Conservation (phyloP, 1,284 basidiomycete species). For the Heterobasidion occidentale region DNA sequence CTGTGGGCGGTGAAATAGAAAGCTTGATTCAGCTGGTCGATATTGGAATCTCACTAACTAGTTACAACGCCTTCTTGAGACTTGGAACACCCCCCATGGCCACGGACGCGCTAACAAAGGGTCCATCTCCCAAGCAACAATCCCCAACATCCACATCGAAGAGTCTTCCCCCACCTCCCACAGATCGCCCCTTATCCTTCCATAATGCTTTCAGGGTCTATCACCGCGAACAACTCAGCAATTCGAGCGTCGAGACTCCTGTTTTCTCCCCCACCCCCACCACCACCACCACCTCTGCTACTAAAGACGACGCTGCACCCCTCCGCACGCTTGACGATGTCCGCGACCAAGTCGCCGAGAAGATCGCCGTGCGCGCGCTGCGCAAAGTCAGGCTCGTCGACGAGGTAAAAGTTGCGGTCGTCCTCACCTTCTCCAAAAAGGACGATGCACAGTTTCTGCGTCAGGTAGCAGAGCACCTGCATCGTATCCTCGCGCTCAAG, state of each 20-base stretch:
- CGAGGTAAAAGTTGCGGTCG: conserved; percentile 47
- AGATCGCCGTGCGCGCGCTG: conserved; percentile 48
- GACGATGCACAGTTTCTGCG: conserved; percentile 47
- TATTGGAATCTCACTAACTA: too few relatives aligned
- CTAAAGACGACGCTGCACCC: not conserved
- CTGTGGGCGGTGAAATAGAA: too few relatives aligned
- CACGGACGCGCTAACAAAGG: not conserved
- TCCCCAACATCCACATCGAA: too few relatives aligned
- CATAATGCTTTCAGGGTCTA: not conserved
- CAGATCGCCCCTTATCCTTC: not conserved
- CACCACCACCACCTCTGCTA: not conserved
- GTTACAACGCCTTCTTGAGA: too few relatives aligned
- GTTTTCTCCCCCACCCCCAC: not conserved
- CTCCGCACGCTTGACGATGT: conserved; percentile 49
- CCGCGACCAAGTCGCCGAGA: conserved; percentile 51
- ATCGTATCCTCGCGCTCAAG: conserved; percentile 27
- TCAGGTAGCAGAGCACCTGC: conserved; percentile 40
- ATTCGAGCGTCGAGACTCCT: not conserved
- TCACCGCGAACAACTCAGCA: not conserved
- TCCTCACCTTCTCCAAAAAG: conserved; percentile 44
- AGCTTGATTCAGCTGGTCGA: too few relatives aligned
- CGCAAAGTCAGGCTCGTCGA: conserved; percentile 40
- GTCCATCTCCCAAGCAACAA: not conserved
- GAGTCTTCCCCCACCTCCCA: not conserved
- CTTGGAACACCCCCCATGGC: not conserved